Evolutionary conservation across 768 basidiomycete genomes (phyloP).

Genomic region (Clathrus columnatus): DNA sequence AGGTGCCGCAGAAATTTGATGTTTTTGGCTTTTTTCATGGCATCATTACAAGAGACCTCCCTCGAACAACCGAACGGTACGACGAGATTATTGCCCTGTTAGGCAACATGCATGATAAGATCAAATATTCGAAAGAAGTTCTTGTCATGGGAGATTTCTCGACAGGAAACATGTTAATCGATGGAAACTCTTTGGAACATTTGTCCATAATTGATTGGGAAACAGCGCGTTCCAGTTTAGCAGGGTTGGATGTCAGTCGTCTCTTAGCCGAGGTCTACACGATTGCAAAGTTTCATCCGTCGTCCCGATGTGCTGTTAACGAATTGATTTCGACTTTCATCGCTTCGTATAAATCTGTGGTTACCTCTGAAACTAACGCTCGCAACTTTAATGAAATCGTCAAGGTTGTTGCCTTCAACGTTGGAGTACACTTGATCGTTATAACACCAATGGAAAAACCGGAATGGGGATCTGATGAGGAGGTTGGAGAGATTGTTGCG

Average conservation of each 20-base stretch:
- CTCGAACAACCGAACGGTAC: background rate
- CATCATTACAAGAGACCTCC: constrained; percentile 25
- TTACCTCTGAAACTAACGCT: background rate
- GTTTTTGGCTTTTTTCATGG: constrained; percentile 37
- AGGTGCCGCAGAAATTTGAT: constrained; percentile 32
- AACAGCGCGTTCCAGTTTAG: constrained; percentile 45
- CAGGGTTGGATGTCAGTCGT: constrained; percentile 54
- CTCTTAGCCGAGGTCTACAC: constrained; percentile 52
- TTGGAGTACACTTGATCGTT: background rate
- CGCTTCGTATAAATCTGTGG: constrained; percentile 28
- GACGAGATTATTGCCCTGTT: constrained; percentile 20
- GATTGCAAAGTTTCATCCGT: constrained; percentile 39
- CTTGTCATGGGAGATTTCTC: constrained; percentile 61
- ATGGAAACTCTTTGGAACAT: constrained; percentile 28
- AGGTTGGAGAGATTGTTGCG: background rate
- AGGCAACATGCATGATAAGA: constrained; percentile 22
- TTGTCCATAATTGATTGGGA: constrained; percentile 62
- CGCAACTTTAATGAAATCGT: background rate
- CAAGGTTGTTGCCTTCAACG: background rate
- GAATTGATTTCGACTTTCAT: constrained; percentile 38
- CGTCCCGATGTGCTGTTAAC: constrained; percentile 28
- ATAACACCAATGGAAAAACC: background rate
- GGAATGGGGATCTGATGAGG: background rate
- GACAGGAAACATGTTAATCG: constrained; percentile 57
- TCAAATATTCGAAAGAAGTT: constrained; percentile 24